Base-by-base conservation (phyloP, 225 moss, liverwort and hornwort species). In the Straminergon stramineum region DNA sequence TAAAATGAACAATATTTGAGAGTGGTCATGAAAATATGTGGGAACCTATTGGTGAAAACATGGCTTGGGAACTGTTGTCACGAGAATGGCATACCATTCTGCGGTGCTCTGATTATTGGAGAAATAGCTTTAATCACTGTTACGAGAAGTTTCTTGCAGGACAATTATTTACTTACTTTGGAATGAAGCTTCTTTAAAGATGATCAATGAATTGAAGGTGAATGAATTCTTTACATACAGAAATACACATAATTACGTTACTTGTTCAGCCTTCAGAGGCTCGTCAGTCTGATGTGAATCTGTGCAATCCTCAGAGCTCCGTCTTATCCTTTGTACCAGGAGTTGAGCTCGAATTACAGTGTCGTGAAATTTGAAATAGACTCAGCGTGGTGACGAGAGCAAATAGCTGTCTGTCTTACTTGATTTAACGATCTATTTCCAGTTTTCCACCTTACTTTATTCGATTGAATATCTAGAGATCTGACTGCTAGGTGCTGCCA, bases 121-220 rank as follows among this genome's bases (percentile, higher is more conserved):
- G 57, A 62, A 65, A 51, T 68, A 75, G 74, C 27, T 81, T 75
- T 31, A 68, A 45, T 91, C 86, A 68, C 77, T 43, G 69, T 76
- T 60, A 53, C 62, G 43, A 65, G 52, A 57, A 80, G 80, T 84
- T 87, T 84, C 80, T 75, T 87, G 91, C 91, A 91, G 87, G 91
- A 71, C 58, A 73, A 39, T 60, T 64, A 84, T 80, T 79, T 45
- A 66, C 84, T 79, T 89, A 41, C 82, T 87, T 91, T 31, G 89
- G 81, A 77, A 89, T 81, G 87, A 84, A 64, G 74, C 89, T 55
- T 74, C 52, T 89, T 80, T 80, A 84, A 87, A 61, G 88, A 89
- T 89, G 58, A 89, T 87, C 80, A 74, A 66, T 89, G 65, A 91
- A 41, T 57, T 79, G 80, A 84, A 91, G 89, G 89, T 89, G 89